Conservation (phyloP, 2,329 filamentous ascomycete species). For the Stachybotrys echinatus region DNA sequence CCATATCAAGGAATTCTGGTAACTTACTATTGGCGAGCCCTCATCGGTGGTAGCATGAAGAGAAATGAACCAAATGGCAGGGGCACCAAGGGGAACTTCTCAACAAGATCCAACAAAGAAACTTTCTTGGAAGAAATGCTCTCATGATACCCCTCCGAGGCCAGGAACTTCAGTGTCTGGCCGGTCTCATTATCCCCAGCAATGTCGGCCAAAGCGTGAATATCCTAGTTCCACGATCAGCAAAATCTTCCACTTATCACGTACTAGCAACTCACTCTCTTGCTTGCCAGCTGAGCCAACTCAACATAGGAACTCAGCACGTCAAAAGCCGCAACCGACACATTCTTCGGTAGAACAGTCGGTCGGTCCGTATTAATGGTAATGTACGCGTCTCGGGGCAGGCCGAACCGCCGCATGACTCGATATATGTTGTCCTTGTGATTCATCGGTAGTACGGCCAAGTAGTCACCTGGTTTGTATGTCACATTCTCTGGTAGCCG, state of each 20-base stretch:
- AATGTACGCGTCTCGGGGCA: constrained; percentile 55
- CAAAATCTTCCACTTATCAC: neutral
- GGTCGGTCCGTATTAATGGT: constrained; percentile 44
- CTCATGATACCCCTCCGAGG: constrained; percentile 29
- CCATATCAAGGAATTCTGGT: neutral
- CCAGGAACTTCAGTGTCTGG: constrained; percentile 28
- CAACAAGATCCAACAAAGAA: constrained; percentile 57
- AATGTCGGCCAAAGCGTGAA: constrained; percentile 12
- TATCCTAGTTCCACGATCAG: constrained; percentile 22
- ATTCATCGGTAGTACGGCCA: constrained; percentile 64
- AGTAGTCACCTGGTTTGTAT: constrained; percentile 66
- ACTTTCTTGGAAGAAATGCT: constrained; percentile 42
- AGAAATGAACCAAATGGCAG: constrained; percentile 57
- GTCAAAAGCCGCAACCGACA: constrained; percentile 52
- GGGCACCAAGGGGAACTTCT: constrained; percentile 45
- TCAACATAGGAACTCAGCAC: constrained; percentile 65
- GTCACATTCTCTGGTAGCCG: constrained; percentile 54
- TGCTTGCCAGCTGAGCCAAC: constrained; percentile 61
- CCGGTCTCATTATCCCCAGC: constrained; percentile 24
- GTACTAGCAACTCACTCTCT: constrained; percentile 38
- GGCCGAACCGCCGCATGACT: constrained; percentile 54
- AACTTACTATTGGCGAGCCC: constrained; percentile 24
- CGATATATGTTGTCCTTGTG: constrained; percentile 52
- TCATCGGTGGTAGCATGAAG: constrained; percentile 59
- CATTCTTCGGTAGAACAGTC: constrained; percentile 43